phyloP scores from a whole-genome alignment of 441 rosid genomes.

The Adansonia gregorii region DNA sequence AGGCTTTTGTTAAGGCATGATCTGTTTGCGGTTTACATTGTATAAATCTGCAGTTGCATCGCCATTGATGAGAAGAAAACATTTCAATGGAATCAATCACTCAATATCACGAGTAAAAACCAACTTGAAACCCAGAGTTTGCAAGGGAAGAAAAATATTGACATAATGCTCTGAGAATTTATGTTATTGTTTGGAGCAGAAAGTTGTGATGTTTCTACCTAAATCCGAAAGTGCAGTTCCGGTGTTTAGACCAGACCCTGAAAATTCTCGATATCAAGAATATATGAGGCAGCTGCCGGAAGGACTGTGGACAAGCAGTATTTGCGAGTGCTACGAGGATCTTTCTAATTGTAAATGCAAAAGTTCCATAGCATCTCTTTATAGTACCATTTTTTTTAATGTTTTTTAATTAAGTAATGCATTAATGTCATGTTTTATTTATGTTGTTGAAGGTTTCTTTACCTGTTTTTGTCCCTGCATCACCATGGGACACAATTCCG shows the following conservation, averaged over 20 bases:
- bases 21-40: background rate
- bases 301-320: constrained; percentile 49
- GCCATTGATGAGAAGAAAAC: background rate
- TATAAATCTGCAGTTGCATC: background rate
- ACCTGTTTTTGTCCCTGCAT: constrained; percentile 42
- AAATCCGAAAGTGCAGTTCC: constrained; percentile 33
- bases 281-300: constrained; percentile 45
- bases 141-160: background rate
- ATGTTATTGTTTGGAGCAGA: background rate
- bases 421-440: background rate
- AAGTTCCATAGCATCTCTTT: background rate
- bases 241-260: constrained; percentile 39
- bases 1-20: background rate
- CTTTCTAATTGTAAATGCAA: constrained; percentile 34
- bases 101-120: background rate
- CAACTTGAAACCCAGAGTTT: background rate
- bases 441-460: constrained; percentile 37
- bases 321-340: constrained; percentile 47
- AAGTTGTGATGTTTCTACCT: constrained; percentile 12
- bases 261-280: constrained; percentile 36
- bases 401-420: background rate
- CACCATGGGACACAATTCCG: constrained; percentile 38
- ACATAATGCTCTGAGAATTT: background rate
- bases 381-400: background rate
- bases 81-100: background rate